These are phyloP conservation scores for Mycocalia duriaeana DNA, from an alignment of 1,284 basidiomycete genomes.

Conservation along the genomic window DNA sequence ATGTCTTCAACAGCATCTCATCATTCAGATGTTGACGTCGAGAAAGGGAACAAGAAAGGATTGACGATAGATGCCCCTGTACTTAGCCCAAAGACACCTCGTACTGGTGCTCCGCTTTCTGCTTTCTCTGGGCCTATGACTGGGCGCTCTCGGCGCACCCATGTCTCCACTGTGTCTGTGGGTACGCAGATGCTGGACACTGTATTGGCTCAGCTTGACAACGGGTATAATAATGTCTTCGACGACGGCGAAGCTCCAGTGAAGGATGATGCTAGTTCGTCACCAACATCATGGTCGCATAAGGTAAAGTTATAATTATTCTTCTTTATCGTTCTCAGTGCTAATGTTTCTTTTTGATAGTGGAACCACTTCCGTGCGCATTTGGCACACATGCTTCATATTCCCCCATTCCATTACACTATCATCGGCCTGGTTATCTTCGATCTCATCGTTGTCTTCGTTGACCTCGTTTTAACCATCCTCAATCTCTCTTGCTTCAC, in stretches of 20 bases:
- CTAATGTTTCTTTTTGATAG: neutral
- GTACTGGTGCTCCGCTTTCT: neutral
- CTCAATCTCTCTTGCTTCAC: neutral
- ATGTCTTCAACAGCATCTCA: too few species aligned
- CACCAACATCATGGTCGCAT: neutral
- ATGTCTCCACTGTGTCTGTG: neutral
- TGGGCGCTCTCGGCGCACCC: neutral
- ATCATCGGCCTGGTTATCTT: neutral
- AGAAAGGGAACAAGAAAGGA: neutral
- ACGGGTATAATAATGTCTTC: neutral
- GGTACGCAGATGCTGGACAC: neutral
- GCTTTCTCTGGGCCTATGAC: too few species aligned
- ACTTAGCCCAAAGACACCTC: neutral
- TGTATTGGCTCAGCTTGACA: neutral
- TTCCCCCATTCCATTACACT: neutral
- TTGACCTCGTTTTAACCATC: neutral
- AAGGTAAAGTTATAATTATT: neutral
- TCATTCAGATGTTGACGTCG: too few species aligned
- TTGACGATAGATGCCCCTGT: neutral
- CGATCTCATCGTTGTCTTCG: constrained; percentile 1
- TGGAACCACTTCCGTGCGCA: neutral
- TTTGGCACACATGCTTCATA: neutral
- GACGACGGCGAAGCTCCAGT: neutral
- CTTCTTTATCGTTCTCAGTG: neutral
- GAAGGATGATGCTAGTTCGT: neutral